Evolutionary conservation across 2,329 filamentous ascomycete genomes (phyloP), one percentile per base, ranked within the genome.

Genomic region (Catunica adiposa): DNA sequence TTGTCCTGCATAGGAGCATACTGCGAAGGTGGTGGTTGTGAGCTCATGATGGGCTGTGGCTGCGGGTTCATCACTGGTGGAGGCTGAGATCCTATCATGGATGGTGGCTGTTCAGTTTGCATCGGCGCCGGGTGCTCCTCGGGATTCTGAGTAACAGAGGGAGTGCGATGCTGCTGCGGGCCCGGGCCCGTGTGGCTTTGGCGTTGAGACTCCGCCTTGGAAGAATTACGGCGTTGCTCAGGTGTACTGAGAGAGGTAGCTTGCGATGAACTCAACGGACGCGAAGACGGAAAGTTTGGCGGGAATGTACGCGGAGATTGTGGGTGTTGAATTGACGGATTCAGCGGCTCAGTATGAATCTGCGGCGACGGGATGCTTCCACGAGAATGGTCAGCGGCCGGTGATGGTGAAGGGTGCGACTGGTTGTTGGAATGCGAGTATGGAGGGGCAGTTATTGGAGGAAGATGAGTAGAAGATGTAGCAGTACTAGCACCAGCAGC

Each of bases 221-320:
- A 40, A 3, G 56, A 38, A 14, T 29, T 42, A n/a, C 44, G 29
- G 15, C 37, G 29, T 17, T 37, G 37, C 34, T 29, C 11, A 3
- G 31, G 31, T 8, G 31, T 22, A 22, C 20, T 53, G 17, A 37
- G 38, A 40, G 34, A 14, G 22, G 26, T 29, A 17, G 37, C 29
- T 11, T 34, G 29, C 29, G 29, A 34, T 37, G n/a, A 44, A 47
- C 23, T 48, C 11, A 51, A 51, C 11, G 65, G 62, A 53, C 62
- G 62, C 53, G 65, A 64, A 58, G 62, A 64, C 17, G 62, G 44
- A 4, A 14, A 26, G 23, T 11, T 25, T 8, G 44, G 20, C 9
- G 11, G 17, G 20, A n/a, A 17, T 44, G 40, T 8, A 5, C 11
- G 44, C 23, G 38, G 38, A 42, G 44, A 20, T 8, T 17, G 44